Evolutionary conservation across 2,329 filamentous ascomycete species (phyloP), one percentile per base, ranked within the genome.

Genomic region (Scedosporium dehoogii): DNA sequence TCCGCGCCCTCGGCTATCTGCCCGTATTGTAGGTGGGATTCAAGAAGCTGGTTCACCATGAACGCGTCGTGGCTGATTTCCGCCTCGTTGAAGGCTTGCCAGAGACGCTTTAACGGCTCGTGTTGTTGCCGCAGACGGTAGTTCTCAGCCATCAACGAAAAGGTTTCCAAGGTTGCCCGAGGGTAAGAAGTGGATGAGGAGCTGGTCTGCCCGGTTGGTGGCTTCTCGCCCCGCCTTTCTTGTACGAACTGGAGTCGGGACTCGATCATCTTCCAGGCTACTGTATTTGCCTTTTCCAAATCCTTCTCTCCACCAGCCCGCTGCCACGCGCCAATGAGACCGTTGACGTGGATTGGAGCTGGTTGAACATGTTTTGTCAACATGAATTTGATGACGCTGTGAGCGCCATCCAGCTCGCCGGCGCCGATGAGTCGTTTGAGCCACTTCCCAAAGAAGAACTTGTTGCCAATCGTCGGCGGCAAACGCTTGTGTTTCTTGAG

Each of bases 391-490:
- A 94, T 78, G 7, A 96, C 90, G 64, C 85, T 83, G 60, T 84
- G 80, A 3, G 91, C 90, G 1, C 87, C 88, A 63, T 89, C 83
- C 14, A 90, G 75, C 66, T 91, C 83, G 2, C 85, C 86, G 63
- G 86, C 83, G 16, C 87, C 87, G 62, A 96, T 89, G 7, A 96
- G 82, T 59, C 89, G 85, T 73, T 93, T 93, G 69, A 96, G 81
- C 92, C 92, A 96, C 68, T 91, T 92, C 41, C 88, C 89, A 67
- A 92, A 89, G 73, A 96, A 90, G 73, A 91, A 93, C 65, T 88
- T 86, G 72, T 96, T 94, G 59, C 76, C 78, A 46, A 85, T 73
- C 7, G 77, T 73, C 0, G 76, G 75, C 1, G 82, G 82, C 62
- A 85, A 73, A 59, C 69, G 71, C 6, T 69, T 68, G 59, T 67